Conservation (phyloP, 148 eudicot species). For the Polygonum maritimum region DNA sequence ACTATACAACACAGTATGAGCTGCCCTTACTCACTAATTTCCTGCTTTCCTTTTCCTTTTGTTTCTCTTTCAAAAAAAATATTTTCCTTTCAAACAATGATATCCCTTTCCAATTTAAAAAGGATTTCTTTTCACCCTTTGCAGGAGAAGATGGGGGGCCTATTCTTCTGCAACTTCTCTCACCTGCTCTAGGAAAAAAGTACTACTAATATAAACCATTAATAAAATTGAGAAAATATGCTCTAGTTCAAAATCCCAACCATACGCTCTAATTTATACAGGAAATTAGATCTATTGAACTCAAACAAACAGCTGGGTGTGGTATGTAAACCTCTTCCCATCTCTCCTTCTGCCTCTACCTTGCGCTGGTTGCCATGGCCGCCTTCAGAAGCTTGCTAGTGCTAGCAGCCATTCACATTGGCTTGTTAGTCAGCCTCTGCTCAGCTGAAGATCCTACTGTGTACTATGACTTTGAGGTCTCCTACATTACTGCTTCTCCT, state of each 20-base stretch:
- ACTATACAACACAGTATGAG: not conserved
- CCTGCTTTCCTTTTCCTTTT: not conserved
- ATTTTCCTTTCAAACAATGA: not conserved
- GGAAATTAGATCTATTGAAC: not conserved
- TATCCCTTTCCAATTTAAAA: not conserved
- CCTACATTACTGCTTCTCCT: constrained; percentile 96
- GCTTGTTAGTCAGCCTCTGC: constrained; percentile 32
- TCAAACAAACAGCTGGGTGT: not conserved
- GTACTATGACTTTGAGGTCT: constrained; percentile 53
- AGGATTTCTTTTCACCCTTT: not conserved
- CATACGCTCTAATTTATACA: constrained; percentile 5
- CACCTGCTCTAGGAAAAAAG: not conserved
- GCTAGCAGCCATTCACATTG: constrained; percentile 26
- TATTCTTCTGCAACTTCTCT: constrained; percentile 1
- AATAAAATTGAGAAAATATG: not conserved
- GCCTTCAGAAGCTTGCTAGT: constrained; percentile 15
- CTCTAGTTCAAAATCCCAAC: constrained; percentile 2
- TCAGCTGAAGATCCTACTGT: constrained; percentile 72
- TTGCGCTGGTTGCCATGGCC: constrained; percentile 17
- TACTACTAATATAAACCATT: not conserved
- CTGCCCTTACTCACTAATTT: not conserved
- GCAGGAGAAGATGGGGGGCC: not conserved
- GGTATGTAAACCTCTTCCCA: not conserved
- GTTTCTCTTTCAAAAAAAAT: not conserved
- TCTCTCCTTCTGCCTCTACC: constrained; percentile 10